These are phyloP conservation scores for Quercus gilva DNA, from an alignment of 306 rosid species.

Conservation along the genomic window DNA sequence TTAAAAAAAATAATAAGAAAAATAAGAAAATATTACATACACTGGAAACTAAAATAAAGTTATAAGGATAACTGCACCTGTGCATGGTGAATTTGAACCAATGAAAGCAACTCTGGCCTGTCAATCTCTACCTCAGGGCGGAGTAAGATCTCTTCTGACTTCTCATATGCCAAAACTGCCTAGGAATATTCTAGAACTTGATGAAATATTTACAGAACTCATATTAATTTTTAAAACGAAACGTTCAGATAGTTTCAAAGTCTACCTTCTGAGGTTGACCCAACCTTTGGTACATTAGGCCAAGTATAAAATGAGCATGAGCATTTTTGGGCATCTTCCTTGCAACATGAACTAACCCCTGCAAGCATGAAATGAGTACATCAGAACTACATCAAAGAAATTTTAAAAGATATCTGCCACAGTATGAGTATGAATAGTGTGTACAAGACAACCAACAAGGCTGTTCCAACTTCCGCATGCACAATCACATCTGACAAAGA, in stretches of 20 bases:
- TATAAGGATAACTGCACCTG: conserved; percentile 56
- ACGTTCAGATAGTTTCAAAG: background rate
- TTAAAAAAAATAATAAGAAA: background rate
- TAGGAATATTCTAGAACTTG: conserved; percentile 26
- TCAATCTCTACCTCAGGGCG: conserved; percentile 72
- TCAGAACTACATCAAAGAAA: background rate
- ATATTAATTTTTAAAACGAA: conserved; percentile 3
- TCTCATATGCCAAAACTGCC: conserved; percentile 85
- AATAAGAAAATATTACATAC: background rate
- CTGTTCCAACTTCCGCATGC: background rate
- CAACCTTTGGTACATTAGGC: conserved; percentile 93
- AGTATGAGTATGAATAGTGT: background rate
- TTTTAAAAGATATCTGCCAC: background rate
- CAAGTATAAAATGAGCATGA: conserved; percentile 95
- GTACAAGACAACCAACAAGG: background rate
- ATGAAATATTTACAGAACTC: conserved; percentile 1
- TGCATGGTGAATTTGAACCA: conserved; percentile 93
- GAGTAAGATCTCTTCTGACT: conserved; percentile 82
- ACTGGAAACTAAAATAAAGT: background rate
- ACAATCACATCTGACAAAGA: background rate
- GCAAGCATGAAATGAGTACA: conserved; percentile 27
- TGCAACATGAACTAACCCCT: conserved; percentile 97
- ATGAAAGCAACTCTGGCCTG: conserved; percentile 79
- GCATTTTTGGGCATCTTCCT: conserved; percentile 98
- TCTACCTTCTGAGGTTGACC: conserved; percentile 85